Base-by-base conservation (phyloP, 108 stramenopile genomes). In the Cyclostephanos tholiformis region DNA sequence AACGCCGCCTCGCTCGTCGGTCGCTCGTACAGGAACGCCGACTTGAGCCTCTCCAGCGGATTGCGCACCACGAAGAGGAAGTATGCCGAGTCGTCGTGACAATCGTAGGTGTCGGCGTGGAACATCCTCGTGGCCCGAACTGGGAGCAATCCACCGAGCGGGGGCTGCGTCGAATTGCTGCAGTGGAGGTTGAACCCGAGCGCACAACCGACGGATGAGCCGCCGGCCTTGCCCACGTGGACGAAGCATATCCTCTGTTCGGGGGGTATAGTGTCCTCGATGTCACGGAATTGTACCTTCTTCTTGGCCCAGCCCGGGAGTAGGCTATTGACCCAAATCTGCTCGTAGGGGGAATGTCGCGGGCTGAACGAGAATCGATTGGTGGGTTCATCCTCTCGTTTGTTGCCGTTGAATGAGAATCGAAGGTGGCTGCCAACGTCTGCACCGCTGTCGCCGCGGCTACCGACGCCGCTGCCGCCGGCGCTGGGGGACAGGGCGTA, bases 201-300 rank as follows among this genome's bases (percentile, higher is more conserved):
- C 2, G 39, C 36, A 38, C 75, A 76, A 29, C 75, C 75, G 23
- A 76, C 75, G 12, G 67, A 60, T 0, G 61, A 63, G 14, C 75
- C 75, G 2, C 75, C 75, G 17, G 75, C 75, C 49, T 76, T 76
- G 0, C 75, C 75, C 2, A 76, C 75, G 49, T 76, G 75, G 38
- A 76, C 75, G 53, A 63, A 69, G 39, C 75, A 76, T 27, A 76
- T 68, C 23, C 67, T 22, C 29, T 76, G 39, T 10, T 56, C 58
- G 7, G 67, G 61, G 12, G 64, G 39, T 2, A 76, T 63, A 10
- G 32, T 36, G n/a, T 51, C 17, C 58, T 75, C 74, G 13, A 67
- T 77, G 30, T 56, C 12, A 11, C 56, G 17, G 26, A 57, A 65
- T 6, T 52, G 23, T 4, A 10, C 0, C 32, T 57, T 69, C 52